Conservation (phyloP, 495 filamentous ascomycete species). For the Tricharina praecox region DNA sequence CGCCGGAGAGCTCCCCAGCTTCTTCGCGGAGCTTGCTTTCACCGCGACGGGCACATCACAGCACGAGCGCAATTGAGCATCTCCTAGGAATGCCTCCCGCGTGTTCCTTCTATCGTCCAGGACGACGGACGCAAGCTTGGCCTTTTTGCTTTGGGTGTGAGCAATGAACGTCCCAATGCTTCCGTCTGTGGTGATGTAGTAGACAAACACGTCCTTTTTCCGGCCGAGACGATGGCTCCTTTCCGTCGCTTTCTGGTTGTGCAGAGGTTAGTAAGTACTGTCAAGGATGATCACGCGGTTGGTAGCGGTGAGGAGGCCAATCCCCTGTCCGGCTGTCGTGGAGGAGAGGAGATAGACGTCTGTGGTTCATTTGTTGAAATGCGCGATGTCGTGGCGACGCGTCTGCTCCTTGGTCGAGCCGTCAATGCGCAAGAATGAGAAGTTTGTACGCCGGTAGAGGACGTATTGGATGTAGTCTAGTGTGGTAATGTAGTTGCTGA, state of each 20-base stretch:
- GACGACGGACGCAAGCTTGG: background rate
- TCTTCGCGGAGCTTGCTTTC: background rate
- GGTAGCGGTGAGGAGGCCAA: constrained; percentile 75
- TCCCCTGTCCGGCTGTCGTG: constrained; percentile 59
- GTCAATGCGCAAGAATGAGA: constrained; percentile 44
- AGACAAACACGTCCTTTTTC: constrained; percentile 66
- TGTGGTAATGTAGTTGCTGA: constrained; percentile 54
- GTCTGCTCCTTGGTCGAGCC: constrained; percentile 37
- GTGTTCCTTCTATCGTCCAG: background rate
- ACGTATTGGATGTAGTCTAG: constrained; percentile 49
- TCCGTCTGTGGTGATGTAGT: constrained; percentile 29
- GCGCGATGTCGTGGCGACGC: constrained; percentile 38
- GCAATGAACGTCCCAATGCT: background rate
- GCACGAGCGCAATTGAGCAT: background rate
- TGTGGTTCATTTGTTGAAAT: constrained; percentile 31
- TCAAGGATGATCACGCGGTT: constrained; percentile 81
- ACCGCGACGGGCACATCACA: background rate
- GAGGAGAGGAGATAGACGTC: constrained; percentile 67
- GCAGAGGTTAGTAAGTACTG: constrained; percentile 58
- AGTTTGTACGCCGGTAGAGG: constrained; percentile 31
- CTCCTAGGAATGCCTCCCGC: background rate
- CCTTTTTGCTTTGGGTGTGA: background rate
- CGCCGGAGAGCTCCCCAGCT: background rate
- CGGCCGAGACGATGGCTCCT: constrained; percentile 79
- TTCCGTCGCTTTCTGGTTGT: constrained; percentile 78